Evolutionary conservation across 2,329 filamentous ascomycete genomes (phyloP), one percentile per base, ranked within the genome.

Genomic region (Botrytis galanthina): DNA sequence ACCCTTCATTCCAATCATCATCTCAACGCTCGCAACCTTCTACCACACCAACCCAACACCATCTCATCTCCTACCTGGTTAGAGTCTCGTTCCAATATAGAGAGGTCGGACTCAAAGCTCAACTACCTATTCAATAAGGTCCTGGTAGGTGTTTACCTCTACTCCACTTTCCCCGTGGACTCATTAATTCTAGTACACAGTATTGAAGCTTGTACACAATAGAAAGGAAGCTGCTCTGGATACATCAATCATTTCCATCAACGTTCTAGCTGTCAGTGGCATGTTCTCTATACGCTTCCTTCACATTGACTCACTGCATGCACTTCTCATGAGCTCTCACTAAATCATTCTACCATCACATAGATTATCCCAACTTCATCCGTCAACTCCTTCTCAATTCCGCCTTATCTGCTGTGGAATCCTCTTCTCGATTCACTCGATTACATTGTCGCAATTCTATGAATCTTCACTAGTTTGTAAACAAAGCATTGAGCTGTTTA

Each of bases 401-500:
- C n/a, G n/a, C 62, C 71, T 42, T 54, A 72, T 72, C 57, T 59
- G 39, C 39, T 42, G 62, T 60, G 71, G 48, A 60, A 46, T 68
- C 7, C 39, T 57, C 46, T 44, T 18, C 64, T 57, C 62, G 29
- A 72, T 67, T 60, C 62, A 46, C 48, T 37, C 54, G 22, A 59
- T 71, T 37, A 16, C 57, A 16, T 57, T 70, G 16, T 70, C 32
- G 59, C 39, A n/a, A 37, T 48, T n/a, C 18, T 60, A 51, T 59
- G 29, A 29, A 35, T 39, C 48, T 72, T 48, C 64, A 72, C 71
- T 60, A n/a, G 29, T 51, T 32, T 44, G 39, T 68, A 60, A 60
- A 71, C 60, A 72, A 72, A 72, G 71, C 37, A 72, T 60, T 68
- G 51, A 68, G 62, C 62, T 48, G 54, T 57, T 59, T 16, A 59